Base-by-base conservation (phyloP, 371 early-diverging fungal genomes). In the Circinella minor region DNA sequence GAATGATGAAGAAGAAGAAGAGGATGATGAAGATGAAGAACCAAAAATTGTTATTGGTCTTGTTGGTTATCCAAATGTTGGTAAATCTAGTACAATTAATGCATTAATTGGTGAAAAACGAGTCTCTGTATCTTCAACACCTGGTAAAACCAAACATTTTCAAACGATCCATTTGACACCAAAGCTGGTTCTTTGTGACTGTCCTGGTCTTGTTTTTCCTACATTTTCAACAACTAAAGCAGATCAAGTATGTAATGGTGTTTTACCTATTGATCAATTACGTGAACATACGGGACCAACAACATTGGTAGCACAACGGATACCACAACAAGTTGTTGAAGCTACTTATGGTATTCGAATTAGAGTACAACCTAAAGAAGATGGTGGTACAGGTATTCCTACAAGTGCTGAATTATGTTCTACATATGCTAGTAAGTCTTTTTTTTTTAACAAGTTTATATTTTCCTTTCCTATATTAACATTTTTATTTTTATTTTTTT, bases 101-200 rank as follows among this genome's bases (percentile, higher is more conserved):
- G 94, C 99, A 2, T 85, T 99, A 61, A 89, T 98, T 65, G 97
- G 99, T 18, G 89, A 94, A 63, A 99, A 99, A 77, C 90, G 92
- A 63, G 99, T 99, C 14, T 93, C 96, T 34, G 99, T 99, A 20
- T 95, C 96, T 14, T 88, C 98, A 34, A 99, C 99, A n/a, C 99
- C 99, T 10, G 99, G 99, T 70, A 99, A 99, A 81, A 99, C 99
- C 68, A 99, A 99, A 87, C 98, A 98, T 79, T 98, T 99, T 83
- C 99, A 99, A 79, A 95, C 96, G 17, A 88, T 95, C 63, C 93
- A 94, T 62, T 85, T 99, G 75, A 93, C 94, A 6, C 87, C 91
- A 66, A 74, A 81, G 38, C 87, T 96, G 61, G 86, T 96, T 34
- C 92, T 99, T 43, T 98, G 99, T 78, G 99, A 99, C 84, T 99